These are phyloP conservation scores for Nigrospora osmanthi DNA, from an alignment of 2,329 filamentous ascomycete species.

Conservation along the genomic window DNA sequence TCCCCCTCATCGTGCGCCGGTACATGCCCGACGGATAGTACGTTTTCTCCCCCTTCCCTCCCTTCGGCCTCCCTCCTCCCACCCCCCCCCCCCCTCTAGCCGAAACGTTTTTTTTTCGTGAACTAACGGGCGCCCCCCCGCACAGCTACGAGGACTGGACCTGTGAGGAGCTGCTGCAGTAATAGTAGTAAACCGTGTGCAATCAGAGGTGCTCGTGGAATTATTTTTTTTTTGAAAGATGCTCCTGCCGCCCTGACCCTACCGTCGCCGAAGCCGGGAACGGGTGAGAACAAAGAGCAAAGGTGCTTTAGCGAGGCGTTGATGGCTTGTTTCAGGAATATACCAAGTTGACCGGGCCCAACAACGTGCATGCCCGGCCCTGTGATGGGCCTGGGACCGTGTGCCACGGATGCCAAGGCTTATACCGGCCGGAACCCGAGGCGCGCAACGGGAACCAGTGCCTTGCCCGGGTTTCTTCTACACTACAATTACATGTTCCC, in stretches of 20 bases:
- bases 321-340: constrained; percentile 1
- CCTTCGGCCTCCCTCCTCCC: background rate
- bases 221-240: background rate
- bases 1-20: constrained; percentile 86
- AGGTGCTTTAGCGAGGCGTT: constrained; percentile 3
- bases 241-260: background rate
- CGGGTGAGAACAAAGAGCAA: background rate
- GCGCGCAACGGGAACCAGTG: too few species aligned
- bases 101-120: background rate
- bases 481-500: too few species aligned
- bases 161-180: constrained; percentile 83
- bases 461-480: too few species aligned
- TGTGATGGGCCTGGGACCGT: too few species aligned
- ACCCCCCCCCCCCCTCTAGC: background rate
- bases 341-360: background rate
- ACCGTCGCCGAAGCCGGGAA: too few species aligned
- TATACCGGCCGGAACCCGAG: too few species aligned
- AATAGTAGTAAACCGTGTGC: constrained; percentile 6
- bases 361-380: too few species aligned
- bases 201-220: background rate
- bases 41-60: constrained; percentile 29
- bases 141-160: constrained; percentile 98
- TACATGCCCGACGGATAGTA: constrained; percentile 96
- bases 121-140: background rate
- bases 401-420: too few species aligned